Base-by-base conservation (phyloP, 2,329 filamentous ascomycete species). In the Lecanicillium sp. region DNA sequence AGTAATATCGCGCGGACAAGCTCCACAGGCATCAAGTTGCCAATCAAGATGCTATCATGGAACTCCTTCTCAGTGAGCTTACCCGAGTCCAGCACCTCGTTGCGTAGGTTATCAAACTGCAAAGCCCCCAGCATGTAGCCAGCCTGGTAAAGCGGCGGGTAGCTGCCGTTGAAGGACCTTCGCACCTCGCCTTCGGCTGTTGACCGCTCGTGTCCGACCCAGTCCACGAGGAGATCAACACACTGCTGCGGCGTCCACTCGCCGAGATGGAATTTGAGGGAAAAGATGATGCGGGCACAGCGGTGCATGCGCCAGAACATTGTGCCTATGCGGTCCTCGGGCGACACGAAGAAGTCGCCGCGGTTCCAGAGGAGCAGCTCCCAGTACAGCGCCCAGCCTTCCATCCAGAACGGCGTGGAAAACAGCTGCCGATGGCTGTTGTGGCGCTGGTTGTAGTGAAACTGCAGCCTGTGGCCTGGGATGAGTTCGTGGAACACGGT, bases 281-380 rank as follows among this genome's bases (percentile, higher is more conserved):
- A 75, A 54, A 79, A 79, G 11, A 73, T 57, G 46, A 78, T 78
- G 28, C 76, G 68, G 5, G 70, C 69, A 46, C 74, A 78, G 19
- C 76, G 70, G 51, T 80, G 75, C 68, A 79, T 77, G 12, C 73
- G 65, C 75, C 75, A 79, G 51, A 78, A 79, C 7, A 80, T 55
- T 45, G 76, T 72, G 0, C 75, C 75, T 17, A 79, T 64, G 29
- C 64, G 62, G 44, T 78, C 70, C 42, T 73, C 67, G 0, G 74
- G 61, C 1, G 62, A 61, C 4, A 59, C 57, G 40, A 69, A 65
- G 47, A 77, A 79, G 45, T 68, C 64, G 20, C 63, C 63, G 19
- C 69, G 62, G 30, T 71, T 55, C 72, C 73, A 80, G 13, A 80
- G 60, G 14, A 76, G 51, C 47, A 77, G 60, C 55, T 79, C 76